Percentiles rank a stretch among this genome's conserved stretches.
These are phyloP conservation scores for Sungouiozyma ichnusensis DNA, from an alignment of 805 yeast species.

Conservation along the genomic window DNA sequence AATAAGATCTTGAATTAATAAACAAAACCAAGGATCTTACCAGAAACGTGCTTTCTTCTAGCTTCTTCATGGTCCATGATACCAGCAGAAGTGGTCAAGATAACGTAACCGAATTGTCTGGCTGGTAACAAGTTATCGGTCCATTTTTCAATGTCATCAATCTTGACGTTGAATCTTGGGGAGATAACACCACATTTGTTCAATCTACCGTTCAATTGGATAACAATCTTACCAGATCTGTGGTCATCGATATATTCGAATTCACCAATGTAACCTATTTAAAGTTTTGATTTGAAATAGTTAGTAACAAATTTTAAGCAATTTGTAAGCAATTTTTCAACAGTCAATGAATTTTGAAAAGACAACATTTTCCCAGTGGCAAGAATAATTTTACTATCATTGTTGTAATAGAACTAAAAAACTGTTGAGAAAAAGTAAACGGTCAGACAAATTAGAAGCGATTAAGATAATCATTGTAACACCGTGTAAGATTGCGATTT, in stretches of 20 bases:
- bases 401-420: too few relatives aligned
- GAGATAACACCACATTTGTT: slow-evolving; percentile 98
- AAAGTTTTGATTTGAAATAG: slow-evolving; percentile 2
- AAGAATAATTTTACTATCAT: too few relatives aligned
- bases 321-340: neutral
- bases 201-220: slow-evolving; percentile 93
- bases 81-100: slow-evolving; percentile 98
- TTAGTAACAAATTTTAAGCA: neutral
- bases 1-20: slow-evolving; percentile 54
- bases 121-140: slow-evolving; percentile 96
- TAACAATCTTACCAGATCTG: slow-evolving; percentile 96
- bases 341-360: neutral
- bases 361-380: too few relatives aligned
- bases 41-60: slow-evolving; percentile 98
- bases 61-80: slow-evolving; percentile 99
- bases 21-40: slow-evolving; percentile 95
- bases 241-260: slow-evolving; percentile 97
- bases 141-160: slow-evolving; percentile 95
- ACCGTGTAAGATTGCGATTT: slow-evolving; percentile 62
- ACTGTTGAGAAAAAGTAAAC: slow-evolving; percentile 69
- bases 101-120: slow-evolving; percentile 96
- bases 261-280: slow-evolving; percentile 76
- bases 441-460: slow-evolving; percentile 30
- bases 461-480: slow-evolving; percentile 19
- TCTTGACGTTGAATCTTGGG: slow-evolving; percentile 95